Evolutionary conservation across 441 rosid species (phyloP).

Genomic region (Mallotus japonicus): DNA sequence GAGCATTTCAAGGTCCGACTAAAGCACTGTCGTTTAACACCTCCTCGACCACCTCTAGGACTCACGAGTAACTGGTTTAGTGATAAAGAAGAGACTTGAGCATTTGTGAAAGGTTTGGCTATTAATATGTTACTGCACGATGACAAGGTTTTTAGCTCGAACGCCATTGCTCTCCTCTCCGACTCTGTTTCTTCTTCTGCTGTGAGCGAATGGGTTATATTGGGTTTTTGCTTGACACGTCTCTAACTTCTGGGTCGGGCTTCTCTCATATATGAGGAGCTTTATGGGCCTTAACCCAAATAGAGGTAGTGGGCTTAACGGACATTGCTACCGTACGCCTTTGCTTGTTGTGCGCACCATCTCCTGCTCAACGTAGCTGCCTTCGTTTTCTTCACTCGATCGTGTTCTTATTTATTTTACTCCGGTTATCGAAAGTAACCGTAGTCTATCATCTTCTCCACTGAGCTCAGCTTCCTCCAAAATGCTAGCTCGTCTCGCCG

Average conservation of each 20-base stretch:
- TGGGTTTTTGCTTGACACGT: conserved; percentile 2
- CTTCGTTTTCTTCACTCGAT: neutral
- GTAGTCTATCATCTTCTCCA: neutral
- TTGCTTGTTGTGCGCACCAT: neutral
- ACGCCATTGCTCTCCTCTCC: conserved; percentile 27
- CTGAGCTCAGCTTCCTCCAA: conserved; percentile 30
- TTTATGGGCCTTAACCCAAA: no score
- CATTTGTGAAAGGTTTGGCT: conserved; percentile 9
- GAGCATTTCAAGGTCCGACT: conserved; percentile 33
- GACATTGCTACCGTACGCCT: neutral
- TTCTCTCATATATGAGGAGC: no score
- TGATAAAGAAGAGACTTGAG: conserved; percentile 6
- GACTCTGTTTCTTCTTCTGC: no score
- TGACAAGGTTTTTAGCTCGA: conserved; percentile 25
- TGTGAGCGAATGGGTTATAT: neutral
- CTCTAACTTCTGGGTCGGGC: neutral
- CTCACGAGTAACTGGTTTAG: conserved; percentile 1
- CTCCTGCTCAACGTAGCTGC: neutral
- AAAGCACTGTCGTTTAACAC: neutral
- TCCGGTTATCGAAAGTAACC: neutral
- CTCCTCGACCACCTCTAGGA: neutral
- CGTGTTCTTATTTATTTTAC: conserved; percentile 7
- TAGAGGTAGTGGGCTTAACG: no score
- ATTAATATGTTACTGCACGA: conserved; percentile 16
- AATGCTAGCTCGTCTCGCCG: conserved; percentile 80